Base-by-base conservation (phyloP, 1,139 yeast genomes). In the Debaryomyces udenii region DNA sequence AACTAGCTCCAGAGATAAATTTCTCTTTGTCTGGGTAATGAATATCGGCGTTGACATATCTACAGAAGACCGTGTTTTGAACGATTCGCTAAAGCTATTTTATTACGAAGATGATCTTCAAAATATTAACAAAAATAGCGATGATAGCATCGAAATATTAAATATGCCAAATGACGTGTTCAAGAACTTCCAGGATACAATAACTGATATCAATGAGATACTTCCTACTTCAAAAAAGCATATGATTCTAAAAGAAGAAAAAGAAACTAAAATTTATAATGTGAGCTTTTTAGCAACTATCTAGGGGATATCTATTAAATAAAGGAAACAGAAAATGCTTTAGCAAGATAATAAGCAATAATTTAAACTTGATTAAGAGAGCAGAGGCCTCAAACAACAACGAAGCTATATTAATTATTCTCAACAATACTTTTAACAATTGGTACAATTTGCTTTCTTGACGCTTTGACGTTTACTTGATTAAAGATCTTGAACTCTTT, bases 371-470 rank as follows among this genome's bases (percentile, higher is more conserved):
- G n/a, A 20, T 20, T 6, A 20, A 20, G 5, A 7, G 7, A 20
- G 5, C 22, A 20, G 7, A 20, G 22, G 22, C 7, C 5, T 7
- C 22, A 20, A 20, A 20, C 22, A 20, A 11, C 17, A 16, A 28
- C 15, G 16, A 18, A 22, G 27, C 7, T 10, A 31, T 16, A 35
- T 23, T 30, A 30, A 18, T 13, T 17, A 27, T 28, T 34, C 35
- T 66, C 70, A 34, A 71, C 53, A 27, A 59, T 57, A 1, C 55
- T 57, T 52, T 72, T 71, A 9, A 73, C 67, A 11, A 62, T 62
- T 2, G 96, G 96, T 6, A 87, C 95, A n/a, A 90, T 88, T 58
- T 86, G 94, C 56, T 90, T 90, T 51, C 97, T 74, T 24, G 93
- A 85, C 1, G 91, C 90, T 3, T 64, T 62, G 9, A 74, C 57